Evolutionary conservation across 2,329 filamentous ascomycete genomes (phyloP).

Genomic region (Trichoderma guizhouense): DNA sequence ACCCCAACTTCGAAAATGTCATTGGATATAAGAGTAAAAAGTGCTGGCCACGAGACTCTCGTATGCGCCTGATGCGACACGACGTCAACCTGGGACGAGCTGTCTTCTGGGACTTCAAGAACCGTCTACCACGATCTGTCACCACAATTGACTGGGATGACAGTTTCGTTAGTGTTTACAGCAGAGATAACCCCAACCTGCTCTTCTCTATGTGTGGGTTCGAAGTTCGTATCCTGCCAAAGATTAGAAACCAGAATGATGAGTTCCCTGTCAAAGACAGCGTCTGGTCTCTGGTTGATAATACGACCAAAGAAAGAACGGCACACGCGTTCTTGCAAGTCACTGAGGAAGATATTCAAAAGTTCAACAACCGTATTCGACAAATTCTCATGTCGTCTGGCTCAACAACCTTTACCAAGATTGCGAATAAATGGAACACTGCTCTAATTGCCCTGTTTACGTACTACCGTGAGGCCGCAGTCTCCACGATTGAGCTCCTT

Average conservation of each 20-base stretch:
- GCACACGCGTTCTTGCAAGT: constrained; percentile 97
- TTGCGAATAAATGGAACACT: constrained; percentile 99
- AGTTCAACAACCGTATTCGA: constrained; percentile 98
- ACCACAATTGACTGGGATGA: constrained; percentile 99
- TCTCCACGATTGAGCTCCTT: constrained; percentile 88
- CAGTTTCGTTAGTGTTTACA: constrained; percentile 97
- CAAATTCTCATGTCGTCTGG: constrained; percentile 99
- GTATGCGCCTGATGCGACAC: constrained; percentile 97
- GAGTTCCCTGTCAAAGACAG: constrained; percentile 98
- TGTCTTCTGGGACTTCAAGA: constrained; percentile 99
- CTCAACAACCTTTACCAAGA: constrained; percentile 99
- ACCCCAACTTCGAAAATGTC: constrained; percentile 98
- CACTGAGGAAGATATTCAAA: constrained; percentile 94
- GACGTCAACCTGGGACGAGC: constrained; percentile 97
- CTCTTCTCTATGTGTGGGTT: constrained; percentile 98
- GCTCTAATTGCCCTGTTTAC: constrained; percentile 95
- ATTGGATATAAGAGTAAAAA: constrained; percentile 99
- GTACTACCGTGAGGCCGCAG: constrained; percentile 95
- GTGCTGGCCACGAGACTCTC: constrained; percentile 95
- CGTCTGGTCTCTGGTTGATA: constrained; percentile 96
- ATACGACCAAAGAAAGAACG: constrained; percentile 93
- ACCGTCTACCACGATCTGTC: constrained; percentile 86
- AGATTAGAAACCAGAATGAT: constrained; percentile 90
- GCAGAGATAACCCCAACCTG: constrained; percentile 93
- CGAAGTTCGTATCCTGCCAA: constrained; percentile 92